phyloP scores from a whole-genome alignment of 345 rosid genomes.

The Moricandia arvensis region DNA sequence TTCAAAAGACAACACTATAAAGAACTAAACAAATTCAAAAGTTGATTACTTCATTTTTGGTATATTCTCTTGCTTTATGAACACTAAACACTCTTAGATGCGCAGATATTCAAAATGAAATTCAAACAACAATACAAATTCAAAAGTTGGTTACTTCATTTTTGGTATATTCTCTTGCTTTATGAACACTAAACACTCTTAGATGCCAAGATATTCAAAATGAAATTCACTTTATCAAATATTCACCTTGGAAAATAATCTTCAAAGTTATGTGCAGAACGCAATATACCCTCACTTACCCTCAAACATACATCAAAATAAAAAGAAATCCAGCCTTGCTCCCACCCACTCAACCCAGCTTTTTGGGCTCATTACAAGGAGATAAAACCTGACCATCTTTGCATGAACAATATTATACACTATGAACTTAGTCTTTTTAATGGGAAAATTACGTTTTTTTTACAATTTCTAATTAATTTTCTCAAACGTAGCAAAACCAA shows the following conservation, averaged over 20 bases:
- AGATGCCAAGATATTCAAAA: constrained; percentile 10
- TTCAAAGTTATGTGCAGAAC: neutral
- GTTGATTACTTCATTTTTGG: neutral
- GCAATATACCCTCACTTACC: neutral
- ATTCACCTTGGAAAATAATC: neutral
- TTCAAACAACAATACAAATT: neutral
- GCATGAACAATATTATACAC: neutral
- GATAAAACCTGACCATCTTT: neutral
- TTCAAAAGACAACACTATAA: neutral
- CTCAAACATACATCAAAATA: neutral
- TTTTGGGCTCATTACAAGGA: neutral
- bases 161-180: constrained; percentile 19
- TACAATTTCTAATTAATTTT: constrained; percentile 26
- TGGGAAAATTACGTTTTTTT: constrained; percentile 11
- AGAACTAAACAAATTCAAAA: constrained; percentile 3
- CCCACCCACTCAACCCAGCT: neutral
- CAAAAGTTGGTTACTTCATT: neutral
- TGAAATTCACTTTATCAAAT: neutral
- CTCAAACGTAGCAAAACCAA: constrained; percentile 4
- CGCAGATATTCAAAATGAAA: neutral
- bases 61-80: constrained; percentile 17
- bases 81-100: constrained; percentile 2
- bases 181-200: neutral
- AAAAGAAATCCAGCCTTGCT: neutral
- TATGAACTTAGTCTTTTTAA: neutral